Percentiles rank a stretch among this genome's conserved stretches.
These are phyloP conservation scores for Fimicolochytrium jonesii DNA, from an alignment of 192 early-diverging fungal genomes.

Conservation along the genomic window DNA sequence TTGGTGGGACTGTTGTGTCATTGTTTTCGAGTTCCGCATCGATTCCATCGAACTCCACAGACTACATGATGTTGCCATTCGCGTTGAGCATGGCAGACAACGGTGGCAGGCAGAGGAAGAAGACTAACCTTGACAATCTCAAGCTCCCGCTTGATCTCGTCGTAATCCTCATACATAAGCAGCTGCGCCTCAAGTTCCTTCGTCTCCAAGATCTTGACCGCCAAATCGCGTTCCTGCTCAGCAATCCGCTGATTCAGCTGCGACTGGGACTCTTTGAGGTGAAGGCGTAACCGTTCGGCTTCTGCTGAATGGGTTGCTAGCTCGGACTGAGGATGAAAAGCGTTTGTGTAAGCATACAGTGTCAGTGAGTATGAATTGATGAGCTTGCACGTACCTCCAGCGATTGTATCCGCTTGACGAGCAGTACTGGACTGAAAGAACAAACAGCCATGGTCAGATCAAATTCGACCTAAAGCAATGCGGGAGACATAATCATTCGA, in stretches of 20 bases:
- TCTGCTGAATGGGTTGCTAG: slow-evolving; percentile 41
- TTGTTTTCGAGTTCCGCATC: no score
- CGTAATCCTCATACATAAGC: slow-evolving; percentile 71
- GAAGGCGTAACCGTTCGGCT: slow-evolving; percentile 35
- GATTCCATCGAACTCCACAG: slow-evolving; percentile 25
- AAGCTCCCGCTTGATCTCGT: slow-evolving; percentile 81
- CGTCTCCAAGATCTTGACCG: slow-evolving; percentile 27
- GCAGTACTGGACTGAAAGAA: slow-evolving; percentile 19
- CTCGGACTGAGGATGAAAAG: no score
- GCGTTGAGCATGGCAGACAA: background rate
- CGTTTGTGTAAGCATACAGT: no score
- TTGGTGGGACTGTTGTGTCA: no score
- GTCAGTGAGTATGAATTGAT: no score
- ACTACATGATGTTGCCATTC: background rate
- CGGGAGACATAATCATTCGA: background rate
- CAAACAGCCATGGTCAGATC: background rate
- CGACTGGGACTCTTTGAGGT: slow-evolving; percentile 40
- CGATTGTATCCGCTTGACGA: background rate
- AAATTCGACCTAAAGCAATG: background rate
- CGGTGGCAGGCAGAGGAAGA: background rate
- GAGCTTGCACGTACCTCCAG: slow-evolving; percentile 1
- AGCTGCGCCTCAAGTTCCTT: slow-evolving; percentile 40
- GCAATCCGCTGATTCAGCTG: slow-evolving; percentile 33
- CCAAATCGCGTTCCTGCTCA: slow-evolving; percentile 43
- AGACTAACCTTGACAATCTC: slow-evolving; percentile 68